These are phyloP conservation scores for Ailanthus altissimus DNA, from an alignment of 345 rosid species.

Conservation along the genomic window DNA sequence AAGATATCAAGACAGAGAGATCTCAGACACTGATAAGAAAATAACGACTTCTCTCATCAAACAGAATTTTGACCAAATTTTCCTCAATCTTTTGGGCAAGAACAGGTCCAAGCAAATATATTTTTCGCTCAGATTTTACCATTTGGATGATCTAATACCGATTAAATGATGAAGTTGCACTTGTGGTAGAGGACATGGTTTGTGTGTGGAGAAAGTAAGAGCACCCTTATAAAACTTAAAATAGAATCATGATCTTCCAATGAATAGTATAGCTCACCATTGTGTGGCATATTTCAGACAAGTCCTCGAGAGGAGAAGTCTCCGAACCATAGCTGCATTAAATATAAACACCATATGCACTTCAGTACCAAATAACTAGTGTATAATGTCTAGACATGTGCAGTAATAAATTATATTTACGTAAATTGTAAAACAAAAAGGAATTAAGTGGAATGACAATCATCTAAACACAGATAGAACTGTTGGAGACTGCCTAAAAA, in stretches of 20 bases:
- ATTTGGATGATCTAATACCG: neutral
- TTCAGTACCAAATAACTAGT: neutral
- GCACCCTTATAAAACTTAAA: neutral
- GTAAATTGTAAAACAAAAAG: neutral
- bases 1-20: neutral
- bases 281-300: constrained; percentile 81
- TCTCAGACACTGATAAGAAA: neutral
- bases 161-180: neutral
- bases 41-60: neutral
- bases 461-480: neutral
- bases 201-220: neutral
- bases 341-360: constrained; percentile 14
- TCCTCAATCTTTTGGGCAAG: neutral
- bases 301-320: constrained; percentile 66
- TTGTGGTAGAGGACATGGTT: neutral
- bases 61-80: neutral
- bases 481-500: neutral
- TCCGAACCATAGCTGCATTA: constrained; percentile 78
- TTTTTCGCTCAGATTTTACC: neutral
- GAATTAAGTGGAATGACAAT: neutral
- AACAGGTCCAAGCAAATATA: neutral
- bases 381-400: too few species aligned
- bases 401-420: neutral
- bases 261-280: constrained; percentile 48
- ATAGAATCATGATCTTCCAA: neutral